Conservation (phyloP, 352 stramenopile genomes). For the Lagenidium giganteum region DNA sequence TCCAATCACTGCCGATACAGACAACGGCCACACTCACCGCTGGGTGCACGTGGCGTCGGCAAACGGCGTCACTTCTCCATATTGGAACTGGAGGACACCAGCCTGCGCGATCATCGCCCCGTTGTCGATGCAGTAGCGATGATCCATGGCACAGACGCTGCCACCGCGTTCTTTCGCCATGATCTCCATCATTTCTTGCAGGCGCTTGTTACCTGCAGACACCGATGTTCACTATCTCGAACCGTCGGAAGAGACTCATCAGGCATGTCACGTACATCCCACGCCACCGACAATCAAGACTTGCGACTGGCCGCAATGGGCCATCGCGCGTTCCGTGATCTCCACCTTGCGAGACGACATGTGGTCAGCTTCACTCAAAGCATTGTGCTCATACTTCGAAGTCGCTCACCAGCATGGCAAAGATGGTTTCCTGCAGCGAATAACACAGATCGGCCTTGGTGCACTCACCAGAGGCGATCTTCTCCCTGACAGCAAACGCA, state of each 20-base stretch:
- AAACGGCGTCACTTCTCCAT: slow-evolving; percentile 88
- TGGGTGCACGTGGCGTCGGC: slow-evolving; percentile 93
- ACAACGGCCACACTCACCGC: slow-evolving; percentile 38
- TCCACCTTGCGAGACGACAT: slow-evolving; percentile 77
- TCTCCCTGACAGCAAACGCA: slow-evolving; percentile 57
- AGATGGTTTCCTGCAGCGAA: slow-evolving; percentile 99
- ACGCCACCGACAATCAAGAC: slow-evolving; percentile 99
- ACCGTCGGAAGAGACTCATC: background rate
- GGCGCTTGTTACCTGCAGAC: slow-evolving; percentile 57
- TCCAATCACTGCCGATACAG: too few species aligned
- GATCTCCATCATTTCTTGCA: slow-evolving; percentile 97
- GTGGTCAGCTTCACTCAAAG: background rate
- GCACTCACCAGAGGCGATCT: slow-evolving; percentile 82
- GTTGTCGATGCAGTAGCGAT: slow-evolving; percentile 99
- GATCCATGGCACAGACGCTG: slow-evolving; percentile 97
- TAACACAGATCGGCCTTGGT: slow-evolving; percentile 98
- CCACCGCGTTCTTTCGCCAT: slow-evolving; percentile 96
- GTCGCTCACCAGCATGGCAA: slow-evolving; percentile 96
- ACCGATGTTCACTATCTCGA: background rate
- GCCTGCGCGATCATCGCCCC: slow-evolving; percentile 99
- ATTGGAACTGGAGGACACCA: slow-evolving; percentile 96
- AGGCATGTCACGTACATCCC: slow-evolving; percentile 88
- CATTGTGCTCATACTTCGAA: too few species aligned
- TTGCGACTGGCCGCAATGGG: slow-evolving; percentile 93
- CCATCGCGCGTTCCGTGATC: slow-evolving; percentile 99